phyloP scores from a whole-genome alignment of 2,329 filamentous ascomycete species.

The Xylariaceae sp. region DNA sequence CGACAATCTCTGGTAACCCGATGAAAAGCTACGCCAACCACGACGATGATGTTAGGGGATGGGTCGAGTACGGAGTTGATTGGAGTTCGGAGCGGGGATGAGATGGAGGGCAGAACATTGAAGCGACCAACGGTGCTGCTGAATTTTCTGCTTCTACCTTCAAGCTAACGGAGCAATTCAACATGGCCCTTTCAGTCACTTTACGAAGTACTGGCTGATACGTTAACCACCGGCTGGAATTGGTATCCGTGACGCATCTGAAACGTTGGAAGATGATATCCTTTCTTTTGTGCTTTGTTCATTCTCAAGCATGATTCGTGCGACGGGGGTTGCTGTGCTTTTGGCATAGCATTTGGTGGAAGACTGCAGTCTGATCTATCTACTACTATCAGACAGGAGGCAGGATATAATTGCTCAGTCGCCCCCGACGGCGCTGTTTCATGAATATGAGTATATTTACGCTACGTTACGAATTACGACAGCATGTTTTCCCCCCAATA shows the following conservation, averaged over 20 bases:
- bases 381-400: too few species aligned
- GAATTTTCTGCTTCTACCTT: background rate
- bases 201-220: background rate
- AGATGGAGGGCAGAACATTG: background rate
- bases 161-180: background rate
- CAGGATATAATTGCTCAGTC: too few species aligned
- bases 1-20: conserved; percentile 28
- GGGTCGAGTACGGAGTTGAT: background rate
- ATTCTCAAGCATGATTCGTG: too few species aligned
- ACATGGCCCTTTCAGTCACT: background rate
- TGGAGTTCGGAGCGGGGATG: background rate
- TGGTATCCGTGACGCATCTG: background rate
- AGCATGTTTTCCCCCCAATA: too few species aligned
- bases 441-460: too few species aligned
- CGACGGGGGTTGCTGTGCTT: too few species aligned
- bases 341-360: too few species aligned
- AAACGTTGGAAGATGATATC: too few species aligned
- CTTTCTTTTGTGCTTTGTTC: too few species aligned
- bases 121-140: background rate
- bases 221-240: background rate
- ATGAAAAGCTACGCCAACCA: conserved; percentile 3
- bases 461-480: too few species aligned
- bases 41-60: background rate
- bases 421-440: too few species aligned
- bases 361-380: too few species aligned